phyloP scores from a whole-genome alignment of 2,329 filamentous ascomycete genomes.

The Cercospora janseana region DNA sequence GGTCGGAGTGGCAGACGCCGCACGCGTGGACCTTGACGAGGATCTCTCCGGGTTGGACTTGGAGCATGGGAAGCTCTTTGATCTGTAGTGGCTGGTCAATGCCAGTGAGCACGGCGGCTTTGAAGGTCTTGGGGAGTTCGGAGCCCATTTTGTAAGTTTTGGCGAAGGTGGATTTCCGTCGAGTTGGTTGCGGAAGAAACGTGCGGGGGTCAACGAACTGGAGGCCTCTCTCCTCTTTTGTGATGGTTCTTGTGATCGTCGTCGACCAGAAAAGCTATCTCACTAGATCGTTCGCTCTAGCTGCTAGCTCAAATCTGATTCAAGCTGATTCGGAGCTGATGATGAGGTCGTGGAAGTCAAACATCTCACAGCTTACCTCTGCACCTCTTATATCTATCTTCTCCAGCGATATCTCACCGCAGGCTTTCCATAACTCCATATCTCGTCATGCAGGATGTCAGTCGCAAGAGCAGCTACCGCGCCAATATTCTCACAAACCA shows the following conservation, averaged over 20 bases:
- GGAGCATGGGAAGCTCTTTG: slow-evolving; percentile 58
- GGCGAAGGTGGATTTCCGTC: background rate
- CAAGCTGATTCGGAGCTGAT: background rate
- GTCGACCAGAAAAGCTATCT: background rate
- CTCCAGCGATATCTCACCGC: background rate
- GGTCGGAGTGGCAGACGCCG: slow-evolving; percentile 68
- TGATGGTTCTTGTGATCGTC: background rate
- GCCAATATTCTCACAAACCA: background rate
- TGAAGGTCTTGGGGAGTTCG: slow-evolving; percentile 61
- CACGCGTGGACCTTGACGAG: slow-evolving; percentile 70
- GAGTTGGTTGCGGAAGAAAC: background rate
- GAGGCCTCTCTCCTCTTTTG: background rate
- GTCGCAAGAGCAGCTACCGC: background rate
- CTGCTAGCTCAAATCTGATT: background rate
- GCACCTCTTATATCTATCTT: background rate
- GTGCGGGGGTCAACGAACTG: background rate
- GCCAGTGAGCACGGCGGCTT: slow-evolving; percentile 61
- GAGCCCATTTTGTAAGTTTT: slow-evolving; percentile 16
- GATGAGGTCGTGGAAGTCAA: background rate
- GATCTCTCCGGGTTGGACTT: slow-evolving; percentile 58
- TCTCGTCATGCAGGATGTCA: background rate
- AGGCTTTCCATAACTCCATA: background rate
- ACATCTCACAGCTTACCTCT: background rate
- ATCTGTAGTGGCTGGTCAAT: slow-evolving; percentile 55
- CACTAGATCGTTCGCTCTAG: background rate